Evolutionary conservation across 1,284 basidiomycete genomes (phyloP).

Genomic region (Pseudozyma flocculosa): DNA sequence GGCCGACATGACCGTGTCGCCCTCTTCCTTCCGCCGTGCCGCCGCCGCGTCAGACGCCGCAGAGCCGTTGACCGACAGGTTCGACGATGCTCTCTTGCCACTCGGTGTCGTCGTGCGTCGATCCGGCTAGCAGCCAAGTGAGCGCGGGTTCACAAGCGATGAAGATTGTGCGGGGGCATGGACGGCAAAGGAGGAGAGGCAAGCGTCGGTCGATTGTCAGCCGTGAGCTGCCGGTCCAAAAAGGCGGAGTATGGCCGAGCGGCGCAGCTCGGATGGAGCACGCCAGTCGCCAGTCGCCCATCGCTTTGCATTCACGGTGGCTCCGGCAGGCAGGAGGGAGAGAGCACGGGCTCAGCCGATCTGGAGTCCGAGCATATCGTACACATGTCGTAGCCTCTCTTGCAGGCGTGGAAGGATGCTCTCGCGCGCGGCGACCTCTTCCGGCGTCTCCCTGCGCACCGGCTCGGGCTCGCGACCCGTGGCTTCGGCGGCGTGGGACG

Average conservation of each 20-base stretch:
- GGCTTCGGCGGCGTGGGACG: slow-evolving; percentile 18
- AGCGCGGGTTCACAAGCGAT: too few species aligned
- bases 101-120: too few species aligned
- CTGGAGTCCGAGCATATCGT: slow-evolving; percentile 5
- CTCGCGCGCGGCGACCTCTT: slow-evolving; percentile 5
- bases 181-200: too few species aligned
- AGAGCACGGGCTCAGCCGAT: background rate
- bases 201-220: too few species aligned
- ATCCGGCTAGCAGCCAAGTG: too few species aligned
- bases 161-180: too few species aligned
- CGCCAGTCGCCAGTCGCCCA: too few species aligned
- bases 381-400: slow-evolving; percentile 6
- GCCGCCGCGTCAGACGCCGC: background rate
- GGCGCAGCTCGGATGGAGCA: too few species aligned
- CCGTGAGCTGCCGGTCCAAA: too few species aligned
- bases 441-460: slow-evolving; percentile 9
- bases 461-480: background rate
- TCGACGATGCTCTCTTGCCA: background rate
- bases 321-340: too few species aligned
- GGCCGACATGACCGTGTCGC: background rate
- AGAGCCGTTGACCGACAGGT: background rate
- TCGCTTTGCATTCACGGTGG: too few species aligned
- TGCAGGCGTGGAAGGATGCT: slow-evolving; percentile 4
- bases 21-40: background rate
- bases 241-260: too few species aligned